Percentiles rank a stretch among this genome's conserved stretches.
These are phyloP conservation scores for Colletotrichum noveboracense DNA, from an alignment of 2,329 filamentous ascomycete genomes.

Conservation along the genomic window DNA sequence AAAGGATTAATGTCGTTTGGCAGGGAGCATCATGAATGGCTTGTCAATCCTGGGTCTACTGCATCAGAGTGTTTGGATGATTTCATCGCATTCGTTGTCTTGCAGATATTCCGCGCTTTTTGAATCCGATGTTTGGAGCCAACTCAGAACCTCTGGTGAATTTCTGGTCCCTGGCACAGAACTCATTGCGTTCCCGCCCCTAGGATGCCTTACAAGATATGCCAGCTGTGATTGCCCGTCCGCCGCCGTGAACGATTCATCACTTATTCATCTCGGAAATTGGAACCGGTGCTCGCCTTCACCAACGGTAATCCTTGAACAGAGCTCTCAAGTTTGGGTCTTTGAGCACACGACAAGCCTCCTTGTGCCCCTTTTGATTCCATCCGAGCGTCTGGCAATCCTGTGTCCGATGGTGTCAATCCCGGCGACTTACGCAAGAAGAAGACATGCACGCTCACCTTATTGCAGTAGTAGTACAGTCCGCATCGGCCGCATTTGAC, in stretches of 20 bases:
- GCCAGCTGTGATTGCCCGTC: not conserved
- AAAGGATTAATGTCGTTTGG: not conserved
- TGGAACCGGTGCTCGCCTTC: not conserved
- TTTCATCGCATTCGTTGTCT: not conserved
- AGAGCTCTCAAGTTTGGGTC: not conserved
- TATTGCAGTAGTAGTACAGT: not conserved
- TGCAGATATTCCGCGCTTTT: not conserved
- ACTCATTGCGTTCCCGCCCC: not conserved
- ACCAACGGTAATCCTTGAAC: not conserved
- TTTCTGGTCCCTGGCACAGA: not conserved
- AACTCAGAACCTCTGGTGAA: not conserved
- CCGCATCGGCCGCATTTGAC: not conserved
- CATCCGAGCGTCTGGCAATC: not conserved
- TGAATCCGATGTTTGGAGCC: not conserved
- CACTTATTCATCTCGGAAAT: not conserved
- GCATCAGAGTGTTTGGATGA: not conserved
- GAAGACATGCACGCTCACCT: not conserved
- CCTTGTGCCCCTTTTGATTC: not conserved
- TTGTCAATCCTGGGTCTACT: not conserved
- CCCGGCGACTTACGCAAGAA: not conserved
- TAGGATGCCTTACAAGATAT: not conserved
- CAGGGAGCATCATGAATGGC: not conserved
- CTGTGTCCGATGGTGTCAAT: not conserved
- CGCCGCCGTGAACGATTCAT: not conserved
- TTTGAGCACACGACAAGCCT: not conserved